Base-by-base conservation (phyloP, 1,284 basidiomycete genomes). In the Hypsizygus ulmarius region DNA sequence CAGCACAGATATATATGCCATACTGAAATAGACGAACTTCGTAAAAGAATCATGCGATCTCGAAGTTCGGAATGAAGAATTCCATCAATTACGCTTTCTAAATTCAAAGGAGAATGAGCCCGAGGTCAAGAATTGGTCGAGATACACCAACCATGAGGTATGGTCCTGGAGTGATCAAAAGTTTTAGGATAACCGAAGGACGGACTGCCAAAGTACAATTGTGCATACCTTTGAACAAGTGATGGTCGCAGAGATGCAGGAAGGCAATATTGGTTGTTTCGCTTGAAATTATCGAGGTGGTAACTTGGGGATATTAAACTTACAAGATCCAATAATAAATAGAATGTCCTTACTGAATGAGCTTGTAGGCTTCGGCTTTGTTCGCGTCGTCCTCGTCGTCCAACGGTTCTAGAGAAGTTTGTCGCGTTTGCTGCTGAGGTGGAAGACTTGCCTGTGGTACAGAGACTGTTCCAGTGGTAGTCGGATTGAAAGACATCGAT, bases 41-140 rank as follows among this genome's bases (percentile, higher is more conserved):
- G 78, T 19, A 92, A 68, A 11, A 94, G 70, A 58, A 96, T 96
- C 79, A 95, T 87, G 27, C 90, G 81, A 63, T 96, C 93, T 38
- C 93, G 79, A 49, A 96, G 72, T 52, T 90, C 87, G 36, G 93
- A 89, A 68, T 93, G 89, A 52, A 91, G 77, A 43, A 95, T 84
- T 34, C 84, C 82, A 65, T 95, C 93, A 59, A 95, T 91, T n/a
- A 89, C 79, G 57, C 90, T 88, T 66, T 93, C 87, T 90, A 59
- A 28, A 51, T 21, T 11, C 36, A 43, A 45, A 54, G 36, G 27
- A 15, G 29, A 45, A 18, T 44, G 50, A 39, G 44, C 18, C 16
- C 30, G 54, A 18, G 47, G 33, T 36, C 25, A 39, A 9, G 6
- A 38, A 15, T 33, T 27, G 34, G 32, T 49, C 21, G 19, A 50